phyloP scores from a whole-genome alignment of 495 filamentous ascomycete species.

The Haplographium delicatum region DNA sequence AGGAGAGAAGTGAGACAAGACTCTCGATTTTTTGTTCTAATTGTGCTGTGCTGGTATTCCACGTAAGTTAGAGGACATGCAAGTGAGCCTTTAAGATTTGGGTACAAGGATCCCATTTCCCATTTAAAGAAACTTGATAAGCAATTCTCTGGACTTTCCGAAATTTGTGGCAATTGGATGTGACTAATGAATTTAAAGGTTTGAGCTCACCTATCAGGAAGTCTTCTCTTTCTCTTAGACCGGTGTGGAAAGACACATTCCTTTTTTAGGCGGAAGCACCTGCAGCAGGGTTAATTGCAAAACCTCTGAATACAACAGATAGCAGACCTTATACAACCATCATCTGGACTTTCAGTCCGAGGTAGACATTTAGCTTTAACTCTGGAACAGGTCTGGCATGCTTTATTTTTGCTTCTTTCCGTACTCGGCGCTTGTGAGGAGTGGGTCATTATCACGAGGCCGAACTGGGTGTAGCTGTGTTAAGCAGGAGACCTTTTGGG shows the following conservation, averaged over 20 bases:
- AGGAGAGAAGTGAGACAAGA: conserved; percentile 18
- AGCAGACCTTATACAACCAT: conserved; percentile 16
- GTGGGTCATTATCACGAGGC: no score
- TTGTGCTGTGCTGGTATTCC: conserved; percentile 6
- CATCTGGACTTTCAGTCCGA: neutral
- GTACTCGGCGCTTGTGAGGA: no score
- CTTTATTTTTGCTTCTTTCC: neutral
- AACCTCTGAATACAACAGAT: no score
- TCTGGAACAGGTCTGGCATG: conserved; percentile 17
- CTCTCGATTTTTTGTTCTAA: conserved; percentile 22
- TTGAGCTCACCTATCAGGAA: conserved; percentile 13
- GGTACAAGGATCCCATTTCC: no score
- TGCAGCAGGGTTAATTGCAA: no score
- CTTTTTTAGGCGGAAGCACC: conserved; percentile 18
- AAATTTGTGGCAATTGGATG: no score
- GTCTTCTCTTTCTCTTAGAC: conserved; percentile 14
- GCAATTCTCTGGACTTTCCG: no score
- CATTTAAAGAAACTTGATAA: no score
- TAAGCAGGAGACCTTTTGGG: no score
- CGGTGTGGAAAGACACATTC: conserved; percentile 11
- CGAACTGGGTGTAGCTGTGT: no score
- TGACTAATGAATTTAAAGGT: no score
- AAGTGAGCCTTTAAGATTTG: no score
- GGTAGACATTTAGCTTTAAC: conserved; percentile 20
- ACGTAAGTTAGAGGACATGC: neutral